Evolutionary conservation across 176 grass and related monocot genomes (phyloP).

Genomic region (Ensete glaucum): DNA sequence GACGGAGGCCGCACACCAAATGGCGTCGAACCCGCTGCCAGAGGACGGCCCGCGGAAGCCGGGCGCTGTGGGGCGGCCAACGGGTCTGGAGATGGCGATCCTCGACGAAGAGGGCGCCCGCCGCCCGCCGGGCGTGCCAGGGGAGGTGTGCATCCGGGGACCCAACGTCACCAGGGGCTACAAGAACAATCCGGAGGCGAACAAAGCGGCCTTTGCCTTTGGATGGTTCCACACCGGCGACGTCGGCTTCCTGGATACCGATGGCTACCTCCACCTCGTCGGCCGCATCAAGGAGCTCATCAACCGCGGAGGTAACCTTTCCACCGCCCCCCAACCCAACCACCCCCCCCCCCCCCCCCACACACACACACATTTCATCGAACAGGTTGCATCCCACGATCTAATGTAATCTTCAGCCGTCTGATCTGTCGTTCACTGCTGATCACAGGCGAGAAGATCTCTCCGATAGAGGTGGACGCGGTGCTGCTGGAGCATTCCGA

Average conservation of each 20-base stretch:
- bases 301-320: slow-evolving; percentile 87
- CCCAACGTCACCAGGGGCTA: slow-evolving; percentile 64
- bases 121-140: slow-evolving; percentile 10
- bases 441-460: slow-evolving; percentile 77
- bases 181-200: slow-evolving; percentile 51
- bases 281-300: slow-evolving; percentile 97
- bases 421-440: neutral
- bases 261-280: slow-evolving; percentile 56
- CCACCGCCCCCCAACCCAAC: no score
- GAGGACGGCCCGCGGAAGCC: slow-evolving; percentile 45
- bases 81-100: slow-evolving; percentile 60
- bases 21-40: slow-evolving; percentile 74
- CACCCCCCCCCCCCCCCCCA: no score
- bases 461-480: slow-evolving; percentile 90
- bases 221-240: slow-evolving; percentile 98
- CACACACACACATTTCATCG: neutral
- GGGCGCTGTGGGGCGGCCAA: slow-evolving; percentile 51
- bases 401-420: neutral
- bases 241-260: slow-evolving; percentile 50
- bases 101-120: slow-evolving; percentile 40
- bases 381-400: neutral
- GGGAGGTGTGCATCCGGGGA: slow-evolving; percentile 85
- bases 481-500: slow-evolving; percentile 55
- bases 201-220: slow-evolving; percentile 52
- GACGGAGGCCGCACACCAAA: slow-evolving; percentile 84